Evolutionary conservation across 208 protist genomes (phyloP).

Genomic region (Phytomonas sp.): DNA sequence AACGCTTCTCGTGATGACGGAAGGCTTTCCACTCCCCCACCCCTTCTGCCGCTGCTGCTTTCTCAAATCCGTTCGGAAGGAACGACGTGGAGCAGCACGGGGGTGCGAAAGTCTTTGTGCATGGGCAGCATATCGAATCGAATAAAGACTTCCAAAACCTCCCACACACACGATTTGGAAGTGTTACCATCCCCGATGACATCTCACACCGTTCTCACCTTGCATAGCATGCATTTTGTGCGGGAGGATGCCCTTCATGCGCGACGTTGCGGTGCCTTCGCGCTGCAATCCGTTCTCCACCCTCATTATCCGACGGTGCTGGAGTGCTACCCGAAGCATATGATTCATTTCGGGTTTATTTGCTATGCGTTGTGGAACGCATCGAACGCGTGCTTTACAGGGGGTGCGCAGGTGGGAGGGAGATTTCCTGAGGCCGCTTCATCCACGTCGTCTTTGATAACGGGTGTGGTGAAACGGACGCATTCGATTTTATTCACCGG

Average conservation of each 20-base stretch:
- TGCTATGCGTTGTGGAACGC: constrained; percentile 42
- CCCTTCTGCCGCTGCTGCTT: not conserved
- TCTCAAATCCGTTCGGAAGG: not conserved
- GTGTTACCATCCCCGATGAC: too few relatives aligned
- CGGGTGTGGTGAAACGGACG: not conserved
- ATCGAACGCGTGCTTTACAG: not conserved
- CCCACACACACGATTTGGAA: not conserved
- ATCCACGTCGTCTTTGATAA: not conserved
- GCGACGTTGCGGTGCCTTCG: constrained; percentile 25
- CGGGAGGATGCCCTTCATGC: constrained; percentile 17
- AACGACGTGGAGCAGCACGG: not conserved
- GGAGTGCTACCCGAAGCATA: constrained; percentile 72
- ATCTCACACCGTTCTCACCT: constrained; percentile 2
- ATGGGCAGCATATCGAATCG: not conserved
- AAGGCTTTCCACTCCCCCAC: not conserved
- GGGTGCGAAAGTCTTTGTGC: not conserved
- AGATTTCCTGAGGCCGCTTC: not conserved
- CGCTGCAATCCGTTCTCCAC: constrained; percentile 58
- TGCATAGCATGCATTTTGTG: constrained; percentile 53
- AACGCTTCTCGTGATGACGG: not conserved
- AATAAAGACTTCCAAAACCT: not conserved
- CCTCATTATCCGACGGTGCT: constrained; percentile 25
- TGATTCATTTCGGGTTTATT: constrained; percentile 65
- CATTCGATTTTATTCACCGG: not conserved
- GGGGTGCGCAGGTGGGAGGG: not conserved